phyloP scores from a whole-genome alignment of 768 basidiomycete species.

The Galerina sulciceps region DNA sequence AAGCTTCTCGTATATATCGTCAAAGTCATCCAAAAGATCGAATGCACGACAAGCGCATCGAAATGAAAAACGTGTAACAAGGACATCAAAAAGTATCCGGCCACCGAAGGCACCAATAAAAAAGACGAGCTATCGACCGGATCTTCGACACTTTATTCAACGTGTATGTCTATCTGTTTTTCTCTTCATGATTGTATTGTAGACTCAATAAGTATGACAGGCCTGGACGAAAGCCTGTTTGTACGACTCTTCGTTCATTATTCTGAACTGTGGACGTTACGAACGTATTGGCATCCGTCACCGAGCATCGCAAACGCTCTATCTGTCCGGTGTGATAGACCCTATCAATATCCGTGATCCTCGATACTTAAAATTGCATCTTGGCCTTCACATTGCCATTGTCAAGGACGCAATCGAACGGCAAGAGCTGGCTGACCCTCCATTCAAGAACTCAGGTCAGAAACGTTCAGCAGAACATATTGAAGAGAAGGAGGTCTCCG shows the following conservation, averaged over 20 bases:
- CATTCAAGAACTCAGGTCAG: not conserved
- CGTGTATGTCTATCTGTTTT: no score
- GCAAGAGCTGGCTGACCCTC: not conserved
- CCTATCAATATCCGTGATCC: constrained; percentile 3
- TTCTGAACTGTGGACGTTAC: constrained; percentile 8
- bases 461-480: not conserved
- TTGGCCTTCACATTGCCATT: constrained; percentile 10
- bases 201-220: not conserved
- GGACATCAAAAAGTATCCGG: not conserved
- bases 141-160: not conserved
- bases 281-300: constrained; percentile 13
- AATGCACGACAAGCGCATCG: not conserved
- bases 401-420: constrained; percentile 12
- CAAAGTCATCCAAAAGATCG: not conserved
- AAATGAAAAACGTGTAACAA: not conserved
- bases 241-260: constrained; percentile 6
- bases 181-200: no score
- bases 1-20: not conserved
- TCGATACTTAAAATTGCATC: constrained; percentile 4
- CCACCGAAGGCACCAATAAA: not conserved
- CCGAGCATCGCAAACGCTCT: constrained; percentile 9
- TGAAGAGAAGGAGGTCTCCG: not conserved
- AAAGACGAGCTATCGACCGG: not conserved
- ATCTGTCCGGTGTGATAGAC: constrained; percentile 12
- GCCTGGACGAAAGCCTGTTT: constrained; percentile 3